Percentiles rank a stretch among this genome's conserved stretches.
Evolutionary conservation across 1,139 yeast genomes (phyloP).

Genomic region (Suhomyces anneliseae): DNA sequence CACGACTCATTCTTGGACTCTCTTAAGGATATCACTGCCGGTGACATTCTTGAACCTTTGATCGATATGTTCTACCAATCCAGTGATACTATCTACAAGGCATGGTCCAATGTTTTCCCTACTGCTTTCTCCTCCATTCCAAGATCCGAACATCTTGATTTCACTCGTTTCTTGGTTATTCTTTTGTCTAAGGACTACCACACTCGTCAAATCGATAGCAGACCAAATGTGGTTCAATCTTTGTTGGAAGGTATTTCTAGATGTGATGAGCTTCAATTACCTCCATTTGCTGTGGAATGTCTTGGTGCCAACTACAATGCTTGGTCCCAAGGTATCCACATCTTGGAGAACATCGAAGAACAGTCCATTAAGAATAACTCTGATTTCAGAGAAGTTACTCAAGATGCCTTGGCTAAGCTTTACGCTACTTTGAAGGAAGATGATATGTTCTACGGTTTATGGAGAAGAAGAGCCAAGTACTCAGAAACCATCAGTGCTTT

Average conservation of each 20-base stretch:
- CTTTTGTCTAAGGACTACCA: slow-evolving; percentile 89
- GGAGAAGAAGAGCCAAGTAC: slow-evolving; percentile 96
- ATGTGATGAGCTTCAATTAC: slow-evolving; percentile 75
- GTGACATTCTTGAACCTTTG: slow-evolving; percentile 66
- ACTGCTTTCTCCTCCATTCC: slow-evolving; percentile 72
- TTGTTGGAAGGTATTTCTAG: slow-evolving; percentile 77
- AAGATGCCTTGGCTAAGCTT: slow-evolving; percentile 87
- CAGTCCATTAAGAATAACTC: slow-evolving; percentile 66
- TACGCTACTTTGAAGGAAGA: slow-evolving; percentile 89
- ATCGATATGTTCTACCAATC: slow-evolving; percentile 82
- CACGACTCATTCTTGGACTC: slow-evolving; percentile 54
- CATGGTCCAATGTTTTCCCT: slow-evolving; percentile 87
- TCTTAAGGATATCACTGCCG: slow-evolving; percentile 50
- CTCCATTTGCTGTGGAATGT: slow-evolving; percentile 92
- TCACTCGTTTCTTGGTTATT: slow-evolving; percentile 75
- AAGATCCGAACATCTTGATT: slow-evolving; percentile 77
- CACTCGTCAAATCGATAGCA: slow-evolving; percentile 78
- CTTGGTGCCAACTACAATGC: slow-evolving; percentile 84
- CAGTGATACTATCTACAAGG: slow-evolving; percentile 73
- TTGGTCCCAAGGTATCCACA: slow-evolving; percentile 86
- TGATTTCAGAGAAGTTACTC: slow-evolving; percentile 79
- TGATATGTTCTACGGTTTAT: slow-evolving; percentile 95
- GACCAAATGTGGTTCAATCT: slow-evolving; percentile 87
- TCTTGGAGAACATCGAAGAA: slow-evolving; percentile 73
- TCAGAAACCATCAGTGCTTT: slow-evolving; percentile 90